Evolutionary conservation across 225 moss, liverwort and hornwort species (phyloP), one percentile per base, ranked within the genome.

Genomic region (Thuidium tamariscinum): DNA sequence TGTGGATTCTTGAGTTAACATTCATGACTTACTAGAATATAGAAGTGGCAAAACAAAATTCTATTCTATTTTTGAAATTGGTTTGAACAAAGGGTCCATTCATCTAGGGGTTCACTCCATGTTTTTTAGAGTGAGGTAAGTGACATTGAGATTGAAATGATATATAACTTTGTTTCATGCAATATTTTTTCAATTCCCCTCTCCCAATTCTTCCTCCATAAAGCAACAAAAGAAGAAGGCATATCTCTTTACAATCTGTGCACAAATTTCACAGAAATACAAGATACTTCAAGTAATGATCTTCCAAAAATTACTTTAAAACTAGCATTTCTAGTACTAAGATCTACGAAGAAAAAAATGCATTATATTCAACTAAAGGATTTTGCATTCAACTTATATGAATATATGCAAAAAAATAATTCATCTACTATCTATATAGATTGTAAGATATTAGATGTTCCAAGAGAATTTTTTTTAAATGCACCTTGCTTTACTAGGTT

Each of bases 1-100:
- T 12, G 2, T 2, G 0, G 8, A 2, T 37, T 37, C 13, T 37
- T 6, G 2, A 7, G 1, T 39, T 39, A 22, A n/a, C 1, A 67
- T 19, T 37, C 3, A 5, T 21, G 65, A n/a, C 0, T 36, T 0
- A 20, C 3, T 36, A 3, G 21, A 4, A 7, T 67, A 37, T 11
- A 36, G 10, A 21, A 11, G 66, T 36, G 3, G 11, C 6, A 66
- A 5, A 18, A 56, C 48, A 36, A 66, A 36, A n/a, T 5, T 11
- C 2, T 0, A 0, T 12, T 22, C 0, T 37, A 0, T 7, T 67
- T 37, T 22, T 37, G 2, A 37, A 37, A 22, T 36, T 67, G 13
- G 22, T 67, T 7, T 67, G 21, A 36, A 12, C 21, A 20, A 21
- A 11, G 11, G 2, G 6, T 65, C 22, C 36, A 19, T n/a, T n/a